Evolutionary conservation across 441 rosid species (phyloP), one percentile per base, ranked within the genome.

Genomic region (Gossypium davidsonii): DNA sequence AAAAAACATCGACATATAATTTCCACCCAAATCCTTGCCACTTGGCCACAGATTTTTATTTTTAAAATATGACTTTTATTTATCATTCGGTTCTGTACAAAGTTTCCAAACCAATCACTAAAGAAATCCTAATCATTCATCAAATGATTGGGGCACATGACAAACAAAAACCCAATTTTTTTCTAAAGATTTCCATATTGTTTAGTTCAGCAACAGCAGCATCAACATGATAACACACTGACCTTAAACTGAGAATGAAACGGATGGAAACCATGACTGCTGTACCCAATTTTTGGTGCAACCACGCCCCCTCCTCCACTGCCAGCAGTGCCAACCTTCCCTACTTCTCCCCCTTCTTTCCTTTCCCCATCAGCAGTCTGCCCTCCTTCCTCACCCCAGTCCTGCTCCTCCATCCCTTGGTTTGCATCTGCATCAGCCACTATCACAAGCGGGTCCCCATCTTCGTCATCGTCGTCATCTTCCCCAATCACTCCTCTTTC

Each of bases 181-280:
- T 76, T 67, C 76, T 20, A 79, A 49, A 81, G 70, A 81, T 74
- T 81, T 76, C 70, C 39, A 37, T 20, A 72, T 59, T 25, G 20
- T 14, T 55, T 63, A 20, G 52, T 18, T 76, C 83, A 80, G 76
- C 79, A 83, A 79, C 80, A 34, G 28, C 63, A 63, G 7, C 49
- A 65, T 20, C 53, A n/a, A 66, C 72, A 17, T 52, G 28, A 31
- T 76, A 78, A 72, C 82, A 80, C 88, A 95, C 98, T 93, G 91
- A 96, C 99, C 98, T 96, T 96, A 85, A 86, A 96, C 96, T 93
- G 97, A 81, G 97, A 90, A 90, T 93, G 98, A 91, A 89, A 91
- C 18, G 94, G 91, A 77, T 91, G 97, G 85, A 88, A 95, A 67
- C 87, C 96, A 77, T 91, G 96, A 82, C 70, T 84, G 91, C 89